A percentile compares a stretch with the other conserved stretches of the same genome.
Evolutionary conservation across 139 green algal species (phyloP).

Genomic region (Coelastrella sp.): DNA sequence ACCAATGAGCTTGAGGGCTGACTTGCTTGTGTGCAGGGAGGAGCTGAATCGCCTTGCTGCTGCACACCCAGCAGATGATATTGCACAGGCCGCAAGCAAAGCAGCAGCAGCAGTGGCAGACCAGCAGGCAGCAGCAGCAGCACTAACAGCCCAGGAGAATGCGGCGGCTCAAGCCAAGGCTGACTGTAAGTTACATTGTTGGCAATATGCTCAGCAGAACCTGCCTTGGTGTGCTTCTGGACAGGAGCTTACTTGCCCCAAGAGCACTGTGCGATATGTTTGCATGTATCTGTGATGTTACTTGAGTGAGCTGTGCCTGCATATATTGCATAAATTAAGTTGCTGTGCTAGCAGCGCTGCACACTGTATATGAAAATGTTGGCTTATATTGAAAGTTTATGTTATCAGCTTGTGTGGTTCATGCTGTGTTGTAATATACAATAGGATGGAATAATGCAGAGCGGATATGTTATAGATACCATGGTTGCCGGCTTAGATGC

Average conservation of each 20-base stretch:
- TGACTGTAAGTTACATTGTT: neutral
- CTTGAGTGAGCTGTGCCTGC: too few relatives aligned
- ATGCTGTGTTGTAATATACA: too few relatives aligned
- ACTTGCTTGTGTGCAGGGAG: neutral
- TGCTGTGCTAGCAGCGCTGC: too few relatives aligned
- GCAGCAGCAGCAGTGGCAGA: conserved; percentile 36
- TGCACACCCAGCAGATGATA: conserved; percentile 19
- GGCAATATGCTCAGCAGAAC: neutral
- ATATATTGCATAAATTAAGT: too few relatives aligned
- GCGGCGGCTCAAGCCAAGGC: neutral
- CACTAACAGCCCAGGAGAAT: conserved; percentile 22
- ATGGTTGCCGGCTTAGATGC: too few relatives aligned
- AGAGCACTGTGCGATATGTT: too few relatives aligned
- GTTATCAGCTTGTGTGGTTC: too few relatives aligned
- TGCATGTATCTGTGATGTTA: too few relatives aligned
- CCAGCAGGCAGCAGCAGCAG: neutral
- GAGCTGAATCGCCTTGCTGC: conserved; percentile 5
- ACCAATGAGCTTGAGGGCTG: neutral
- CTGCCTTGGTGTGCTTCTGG: neutral
- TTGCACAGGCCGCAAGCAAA: neutral
- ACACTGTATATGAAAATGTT: too few relatives aligned
- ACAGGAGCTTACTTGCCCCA: neutral
- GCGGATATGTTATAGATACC: too few relatives aligned
- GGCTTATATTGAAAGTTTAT: too few relatives aligned
- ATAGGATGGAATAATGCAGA: too few relatives aligned